Conservation (phyloP, 768 basidiomycete species). For the Leccinum ochraceum region DNA sequence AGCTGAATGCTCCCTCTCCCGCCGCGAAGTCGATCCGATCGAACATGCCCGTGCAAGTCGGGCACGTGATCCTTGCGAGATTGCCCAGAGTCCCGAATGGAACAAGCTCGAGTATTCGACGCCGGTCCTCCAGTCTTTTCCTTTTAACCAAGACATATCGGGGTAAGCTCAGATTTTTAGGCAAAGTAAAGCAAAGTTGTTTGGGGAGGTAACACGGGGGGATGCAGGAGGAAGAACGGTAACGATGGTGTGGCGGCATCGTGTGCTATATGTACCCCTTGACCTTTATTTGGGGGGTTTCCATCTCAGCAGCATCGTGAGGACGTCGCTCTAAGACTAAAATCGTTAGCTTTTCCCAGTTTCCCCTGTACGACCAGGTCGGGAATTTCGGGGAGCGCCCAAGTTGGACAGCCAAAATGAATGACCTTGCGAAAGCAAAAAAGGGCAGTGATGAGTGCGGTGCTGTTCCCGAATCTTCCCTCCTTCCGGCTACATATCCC, state of each 20-base stretch:
- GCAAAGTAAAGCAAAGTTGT: not conserved
- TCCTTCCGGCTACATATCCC: not conserved
- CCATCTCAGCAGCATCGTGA: constrained; percentile 21
- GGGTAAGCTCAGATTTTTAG: not conserved
- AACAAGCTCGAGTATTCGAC: constrained; percentile 38
- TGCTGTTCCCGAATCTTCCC: not conserved
- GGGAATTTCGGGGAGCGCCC: constrained; percentile 6
- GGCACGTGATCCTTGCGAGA: constrained; percentile 21
- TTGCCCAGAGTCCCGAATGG: constrained; percentile 36
- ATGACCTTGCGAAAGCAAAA: constrained; percentile 2
- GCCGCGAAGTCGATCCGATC: constrained; percentile 6
- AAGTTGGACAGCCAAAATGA: constrained; percentile 11
- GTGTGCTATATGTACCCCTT: constrained; percentile 28
- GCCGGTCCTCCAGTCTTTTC: constrained; percentile 30
- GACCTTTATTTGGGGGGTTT: constrained; percentile 5
- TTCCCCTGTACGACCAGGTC: not conserved
- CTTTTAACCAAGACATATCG: constrained; percentile 34
- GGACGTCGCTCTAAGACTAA: not conserved
- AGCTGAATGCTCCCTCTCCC: not conserved
- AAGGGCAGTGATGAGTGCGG: constrained; percentile 12
- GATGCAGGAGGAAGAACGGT: not conserved
- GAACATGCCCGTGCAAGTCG: constrained; percentile 10
- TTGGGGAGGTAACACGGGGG: not conserved
- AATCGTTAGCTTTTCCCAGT: not conserved
- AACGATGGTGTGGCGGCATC: not conserved